Base-by-base conservation (phyloP, 179 eudicot species). In the Sideroxylon spinosum region DNA sequence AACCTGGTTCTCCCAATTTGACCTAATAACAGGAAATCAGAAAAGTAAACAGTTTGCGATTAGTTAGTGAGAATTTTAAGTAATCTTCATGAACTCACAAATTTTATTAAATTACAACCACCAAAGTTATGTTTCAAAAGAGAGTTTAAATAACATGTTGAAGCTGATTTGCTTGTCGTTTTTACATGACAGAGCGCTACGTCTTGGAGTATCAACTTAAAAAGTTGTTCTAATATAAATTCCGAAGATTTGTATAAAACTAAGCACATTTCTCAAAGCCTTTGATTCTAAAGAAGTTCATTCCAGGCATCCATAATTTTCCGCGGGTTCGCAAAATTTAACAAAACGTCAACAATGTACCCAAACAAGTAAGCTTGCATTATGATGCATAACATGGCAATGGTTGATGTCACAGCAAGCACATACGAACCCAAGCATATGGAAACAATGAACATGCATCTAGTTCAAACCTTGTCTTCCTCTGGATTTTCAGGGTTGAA, bases 1-100 rank as follows among this genome's bases (percentile, higher is more conserved):
- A 95, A 25, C 98, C 99, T 63, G 97, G 92, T 75, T 78, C 92
- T 55, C 98, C 99, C 82, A 95, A 76, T 89, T 89, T 91, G 76
- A 95, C 84, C 99, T 95, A 71, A 78, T 67, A 71, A 68, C 69
- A 76, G 59, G 17, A 81, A 57, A 83, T 28, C 6, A 67, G 10
- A 23, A 17, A 73, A 50, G 74, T 50, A n/a, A 52, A 53, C 23
- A 66, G 9, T 26, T 32, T 1, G 50, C 19, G 50, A 76, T 65
- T 8, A 66, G 67, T 19, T 7, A 28, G 64, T 22, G 6, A 16
- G 9, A 49, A 2, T 9, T 12, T 4, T 0, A 4, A 1, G 22
- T 73, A 8, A 12, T 8, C 23, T 23, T 50, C 37, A 71, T 52
- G 23, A 25, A 52, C 16, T 25, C 12, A 73, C 16, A 73, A 9